A percentile compares a stretch with the other conserved stretches of the same genome.
phyloP scores from a whole-genome alignment of 139 green algal species.

The Chlorella ohadii region DNA sequence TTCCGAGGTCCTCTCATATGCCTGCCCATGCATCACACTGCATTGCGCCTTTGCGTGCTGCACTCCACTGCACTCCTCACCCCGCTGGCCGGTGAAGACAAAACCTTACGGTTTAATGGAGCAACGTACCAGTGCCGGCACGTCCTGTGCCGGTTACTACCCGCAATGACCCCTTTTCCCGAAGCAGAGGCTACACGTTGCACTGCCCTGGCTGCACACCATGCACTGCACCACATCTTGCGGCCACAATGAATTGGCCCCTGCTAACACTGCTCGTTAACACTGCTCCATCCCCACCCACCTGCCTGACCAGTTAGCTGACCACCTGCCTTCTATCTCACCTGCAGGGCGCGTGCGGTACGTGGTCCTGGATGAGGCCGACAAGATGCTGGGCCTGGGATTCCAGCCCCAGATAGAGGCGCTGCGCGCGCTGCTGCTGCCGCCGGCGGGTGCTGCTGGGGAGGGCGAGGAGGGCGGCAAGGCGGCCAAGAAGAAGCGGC shows the following conservation, averaged over 20 bases:
- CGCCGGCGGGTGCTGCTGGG: neutral
- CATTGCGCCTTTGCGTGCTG: neutral
- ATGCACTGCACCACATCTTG: neutral
- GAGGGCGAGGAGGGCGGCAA: conserved; percentile 12
- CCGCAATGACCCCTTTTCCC: conserved; percentile 43
- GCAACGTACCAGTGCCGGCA: conserved; percentile 28
- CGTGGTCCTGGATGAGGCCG: conserved; percentile 89
- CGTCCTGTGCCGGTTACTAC: conserved; percentile 18
- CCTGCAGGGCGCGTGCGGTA: conserved; percentile 34
- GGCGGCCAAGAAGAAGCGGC: conserved; percentile 19
- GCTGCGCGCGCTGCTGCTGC: conserved; percentile 63
- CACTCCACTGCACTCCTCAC: neutral
- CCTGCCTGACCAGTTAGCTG: no score
- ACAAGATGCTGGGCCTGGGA: conserved; percentile 90
- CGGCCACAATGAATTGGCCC: no score
- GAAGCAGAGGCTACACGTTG: conserved; percentile 27
- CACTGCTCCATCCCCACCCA: neutral
- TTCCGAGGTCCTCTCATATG: conserved; percentile 1
- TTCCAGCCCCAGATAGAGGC: conserved; percentile 80
- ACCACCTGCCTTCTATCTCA: neutral
- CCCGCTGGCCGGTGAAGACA: conserved; percentile 26
- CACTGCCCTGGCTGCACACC: neutral
- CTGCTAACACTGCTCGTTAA: no score
- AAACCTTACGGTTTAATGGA: conserved; percentile 11
- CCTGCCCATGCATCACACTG: neutral